These are phyloP conservation scores for Nicotiana rustica DNA, from an alignment of 305 asterid species.

Conservation along the genomic window DNA sequence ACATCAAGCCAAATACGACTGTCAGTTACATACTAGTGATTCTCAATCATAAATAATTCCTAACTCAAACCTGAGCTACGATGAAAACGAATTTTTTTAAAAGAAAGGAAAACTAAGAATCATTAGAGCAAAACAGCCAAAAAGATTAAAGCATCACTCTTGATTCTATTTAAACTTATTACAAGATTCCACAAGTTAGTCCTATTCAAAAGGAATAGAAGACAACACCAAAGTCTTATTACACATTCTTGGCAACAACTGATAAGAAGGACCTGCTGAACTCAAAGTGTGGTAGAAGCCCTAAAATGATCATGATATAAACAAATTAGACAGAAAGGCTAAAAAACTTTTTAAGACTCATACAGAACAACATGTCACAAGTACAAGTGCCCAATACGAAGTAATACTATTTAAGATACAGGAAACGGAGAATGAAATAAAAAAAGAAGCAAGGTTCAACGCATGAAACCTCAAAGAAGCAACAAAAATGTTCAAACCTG, in stretches of 20 bases:
- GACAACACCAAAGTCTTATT: constrained; percentile 23
- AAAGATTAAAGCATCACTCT: neutral
- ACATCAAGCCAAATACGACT: constrained; percentile 32
- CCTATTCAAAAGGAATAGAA: constrained; percentile 17
- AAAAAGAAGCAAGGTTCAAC: neutral
- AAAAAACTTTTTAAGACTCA: constrained; percentile 1
- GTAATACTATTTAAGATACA: neutral
- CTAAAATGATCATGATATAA: neutral
- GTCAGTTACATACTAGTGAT: constrained; percentile 9
- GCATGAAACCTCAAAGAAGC: constrained; percentile 3
- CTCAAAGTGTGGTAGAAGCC: neutral
- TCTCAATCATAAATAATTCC: constrained; percentile 4
- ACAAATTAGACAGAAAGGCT: neutral
- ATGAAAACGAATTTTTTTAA: neutral
- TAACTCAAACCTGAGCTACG: neutral
- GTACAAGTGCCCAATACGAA: neutral
- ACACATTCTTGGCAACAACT: constrained; percentile 30
- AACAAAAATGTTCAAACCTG: constrained; percentile 55
- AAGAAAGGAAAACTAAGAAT: constrained; percentile 1
- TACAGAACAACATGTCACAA: neutral
- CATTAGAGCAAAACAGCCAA: constrained; percentile 14
- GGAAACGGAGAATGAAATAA: neutral
- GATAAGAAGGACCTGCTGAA: neutral
- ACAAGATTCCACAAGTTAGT: constrained; percentile 22
- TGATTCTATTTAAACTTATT: neutral